A percentile compares a stretch with the other conserved stretches of the same genome.
Evolutionary conservation across 2,329 filamentous ascomycete species (phyloP).

Genomic region (Arthroderma sp.): DNA sequence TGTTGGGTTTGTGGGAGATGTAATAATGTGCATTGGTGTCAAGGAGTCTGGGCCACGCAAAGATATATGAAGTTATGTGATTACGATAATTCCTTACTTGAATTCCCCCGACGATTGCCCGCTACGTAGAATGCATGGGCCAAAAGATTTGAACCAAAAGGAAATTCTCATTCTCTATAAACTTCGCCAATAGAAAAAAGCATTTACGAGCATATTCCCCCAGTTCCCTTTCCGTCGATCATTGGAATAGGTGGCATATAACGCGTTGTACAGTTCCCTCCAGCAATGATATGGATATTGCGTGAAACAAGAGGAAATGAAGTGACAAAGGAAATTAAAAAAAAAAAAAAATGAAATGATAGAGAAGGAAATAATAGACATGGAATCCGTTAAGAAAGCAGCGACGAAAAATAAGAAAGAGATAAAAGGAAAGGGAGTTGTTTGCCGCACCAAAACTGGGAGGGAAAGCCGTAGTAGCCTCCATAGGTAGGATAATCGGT

Average conservation of each 20-base stretch:
- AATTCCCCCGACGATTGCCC: too few species aligned
- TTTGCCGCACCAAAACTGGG: slow-evolving; percentile 9
- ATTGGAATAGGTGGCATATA: slow-evolving; percentile 2
- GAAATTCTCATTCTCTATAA: slow-evolving; percentile 9
- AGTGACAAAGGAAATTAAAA: neutral
- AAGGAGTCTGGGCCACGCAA: too few species aligned
- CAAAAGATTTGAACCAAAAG: neutral
- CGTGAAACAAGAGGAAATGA: neutral
- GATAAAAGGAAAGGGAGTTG: slow-evolving; percentile 6
- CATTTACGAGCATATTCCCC: slow-evolving; percentile 3
- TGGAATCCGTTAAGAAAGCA: slow-evolving; percentile 1
- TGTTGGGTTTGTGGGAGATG: neutral
- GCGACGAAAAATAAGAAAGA: slow-evolving; percentile 6
- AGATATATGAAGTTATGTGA: too few species aligned
- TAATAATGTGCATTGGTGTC: neutral
- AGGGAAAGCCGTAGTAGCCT: neutral
- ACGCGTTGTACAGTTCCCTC: neutral
- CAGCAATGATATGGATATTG: neutral
- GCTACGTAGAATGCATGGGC: too few species aligned
- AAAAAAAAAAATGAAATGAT: neutral
- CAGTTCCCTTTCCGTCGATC: neutral
- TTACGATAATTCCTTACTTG: too few species aligned
- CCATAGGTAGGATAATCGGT: slow-evolving; percentile 1
- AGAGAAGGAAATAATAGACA: slow-evolving; percentile 2
- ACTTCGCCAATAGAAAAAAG: slow-evolving; percentile 10